These are phyloP conservation scores for Penicillium taxi DNA, from an alignment of 495 filamentous ascomycete genomes.

Conservation along the genomic window DNA sequence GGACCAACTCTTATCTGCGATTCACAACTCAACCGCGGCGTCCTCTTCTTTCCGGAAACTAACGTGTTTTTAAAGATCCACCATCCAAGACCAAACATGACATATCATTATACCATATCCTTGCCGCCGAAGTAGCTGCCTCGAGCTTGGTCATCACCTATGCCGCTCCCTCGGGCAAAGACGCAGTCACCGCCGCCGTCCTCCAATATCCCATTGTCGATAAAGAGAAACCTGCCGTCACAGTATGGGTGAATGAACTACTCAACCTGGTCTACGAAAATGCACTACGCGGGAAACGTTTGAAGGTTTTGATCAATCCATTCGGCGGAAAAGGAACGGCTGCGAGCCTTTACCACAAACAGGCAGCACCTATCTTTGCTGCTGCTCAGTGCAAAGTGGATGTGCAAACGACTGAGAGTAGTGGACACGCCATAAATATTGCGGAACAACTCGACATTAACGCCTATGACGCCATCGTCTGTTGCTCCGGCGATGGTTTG, in stretches of 20 bases:
- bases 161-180: conserved; percentile 50
- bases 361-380: conserved; percentile 75
- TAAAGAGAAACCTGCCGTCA: conserved; percentile 40
- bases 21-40: background rate
- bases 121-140: conserved; percentile 63
- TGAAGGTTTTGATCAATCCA: conserved; percentile 87
- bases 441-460: conserved; percentile 70
- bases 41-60: conserved; percentile 10
- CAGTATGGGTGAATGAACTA: conserved; percentile 54
- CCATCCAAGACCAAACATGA: conserved; percentile 34
- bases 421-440: conserved; percentile 73
- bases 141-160: conserved; percentile 68
- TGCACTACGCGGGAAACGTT: conserved; percentile 60
- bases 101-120: conserved; percentile 75
- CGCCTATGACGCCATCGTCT: conserved; percentile 72
- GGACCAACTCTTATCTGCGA: conserved; percentile 2
- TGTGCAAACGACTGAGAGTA: conserved; percentile 62
- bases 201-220: conserved; percentile 54
- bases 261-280: conserved; percentile 64
- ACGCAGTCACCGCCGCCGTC: conserved; percentile 47
- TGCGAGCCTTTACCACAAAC: conserved; percentile 59
- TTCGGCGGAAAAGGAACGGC: conserved; percentile 80
- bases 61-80: too few relatives aligned
- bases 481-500: conserved; percentile 87
- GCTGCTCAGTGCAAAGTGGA: conserved; percentile 73